Evolutionary conservation across 23 red algal species (phyloP).

Genomic region (Agarophyton chilense): DNA sequence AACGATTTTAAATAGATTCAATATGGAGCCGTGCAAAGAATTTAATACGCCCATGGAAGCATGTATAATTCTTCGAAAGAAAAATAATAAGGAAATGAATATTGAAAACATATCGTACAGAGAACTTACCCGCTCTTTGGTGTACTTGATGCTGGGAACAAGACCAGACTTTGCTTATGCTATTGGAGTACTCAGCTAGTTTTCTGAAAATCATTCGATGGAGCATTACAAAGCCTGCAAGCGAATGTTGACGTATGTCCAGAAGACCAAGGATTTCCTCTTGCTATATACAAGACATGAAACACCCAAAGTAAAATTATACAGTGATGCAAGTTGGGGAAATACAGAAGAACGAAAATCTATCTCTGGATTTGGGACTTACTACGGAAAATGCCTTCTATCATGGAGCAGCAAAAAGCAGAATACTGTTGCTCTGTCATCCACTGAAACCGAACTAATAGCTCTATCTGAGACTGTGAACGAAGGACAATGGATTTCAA

Average conservation of each 20-base stretch:
- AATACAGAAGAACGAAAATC: conserved; percentile 1
- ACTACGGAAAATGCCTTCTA: neutral
- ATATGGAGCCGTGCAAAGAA: too few species aligned
- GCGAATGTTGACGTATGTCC: neutral
- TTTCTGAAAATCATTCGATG: neutral
- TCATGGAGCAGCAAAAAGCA: neutral
- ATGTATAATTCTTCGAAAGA: too few species aligned
- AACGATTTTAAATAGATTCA: too few species aligned
- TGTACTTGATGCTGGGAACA: conserved; percentile 29
- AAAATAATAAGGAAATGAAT: too few species aligned
- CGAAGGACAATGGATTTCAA: neutral
- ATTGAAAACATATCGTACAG: neutral
- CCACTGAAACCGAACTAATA: conserved; percentile 17
- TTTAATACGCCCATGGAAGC: too few species aligned
- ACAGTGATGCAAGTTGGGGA: conserved; percentile 8
- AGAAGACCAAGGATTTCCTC: neutral
- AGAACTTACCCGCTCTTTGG: conserved; percentile 2
- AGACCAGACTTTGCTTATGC: conserved; percentile 12
- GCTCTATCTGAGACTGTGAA: neutral
- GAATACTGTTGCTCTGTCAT: conserved; percentile 3
- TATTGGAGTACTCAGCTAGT: conserved; percentile 1
- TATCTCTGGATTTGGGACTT: neutral
- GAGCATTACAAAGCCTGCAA: conserved; percentile 26
- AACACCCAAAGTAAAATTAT: neutral
- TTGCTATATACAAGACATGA: neutral